These are phyloP conservation scores for Alternaria sp. DNA, from an alignment of 2,329 filamentous ascomycete genomes.

Conservation along the genomic window DNA sequence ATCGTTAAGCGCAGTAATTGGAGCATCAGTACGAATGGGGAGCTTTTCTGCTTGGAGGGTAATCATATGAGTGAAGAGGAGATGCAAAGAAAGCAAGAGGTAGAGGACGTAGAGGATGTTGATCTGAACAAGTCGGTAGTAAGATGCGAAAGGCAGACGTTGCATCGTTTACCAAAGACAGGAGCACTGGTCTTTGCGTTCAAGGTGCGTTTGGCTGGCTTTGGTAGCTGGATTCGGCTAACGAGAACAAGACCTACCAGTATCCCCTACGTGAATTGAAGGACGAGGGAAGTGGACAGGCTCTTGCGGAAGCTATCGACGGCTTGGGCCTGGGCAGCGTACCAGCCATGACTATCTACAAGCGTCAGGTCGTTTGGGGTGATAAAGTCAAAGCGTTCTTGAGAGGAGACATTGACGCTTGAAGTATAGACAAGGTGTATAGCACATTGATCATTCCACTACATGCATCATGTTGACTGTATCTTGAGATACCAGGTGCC, in stretches of 20 bases:
- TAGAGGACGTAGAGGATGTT: slow-evolving; percentile 29
- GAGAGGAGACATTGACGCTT: slow-evolving; percentile 31
- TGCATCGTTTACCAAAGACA: slow-evolving; percentile 63
- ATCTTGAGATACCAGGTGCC: background rate
- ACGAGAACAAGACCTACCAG: slow-evolving; percentile 57
- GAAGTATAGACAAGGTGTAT: background rate
- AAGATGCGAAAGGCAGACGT: slow-evolving; percentile 65
- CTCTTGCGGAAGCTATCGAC: slow-evolving; percentile 64
- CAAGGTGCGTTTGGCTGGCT: slow-evolving; percentile 46
- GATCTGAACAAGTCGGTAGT: slow-evolving; percentile 56
- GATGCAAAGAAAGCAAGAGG: slow-evolving; percentile 23
- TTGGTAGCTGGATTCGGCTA: background rate
- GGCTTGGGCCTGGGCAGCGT: slow-evolving; percentile 63
- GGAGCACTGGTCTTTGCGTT: slow-evolving; percentile 65
- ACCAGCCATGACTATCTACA: slow-evolving; percentile 65
- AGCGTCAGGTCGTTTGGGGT: slow-evolving; percentile 63
- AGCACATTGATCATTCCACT: background rate
- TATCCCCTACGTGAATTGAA: slow-evolving; percentile 63
- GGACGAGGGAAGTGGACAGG: slow-evolving; percentile 61
- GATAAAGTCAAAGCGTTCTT: slow-evolving; percentile 61
- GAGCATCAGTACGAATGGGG: slow-evolving; percentile 52
- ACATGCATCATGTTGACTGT: background rate
- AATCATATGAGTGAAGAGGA: slow-evolving; percentile 54
- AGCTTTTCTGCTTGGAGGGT: slow-evolving; percentile 50
- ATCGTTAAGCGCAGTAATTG: slow-evolving; percentile 64